Base-by-base conservation (phyloP, 2,329 filamentous ascomycete genomes). In the Aulographum hederae region DNA sequence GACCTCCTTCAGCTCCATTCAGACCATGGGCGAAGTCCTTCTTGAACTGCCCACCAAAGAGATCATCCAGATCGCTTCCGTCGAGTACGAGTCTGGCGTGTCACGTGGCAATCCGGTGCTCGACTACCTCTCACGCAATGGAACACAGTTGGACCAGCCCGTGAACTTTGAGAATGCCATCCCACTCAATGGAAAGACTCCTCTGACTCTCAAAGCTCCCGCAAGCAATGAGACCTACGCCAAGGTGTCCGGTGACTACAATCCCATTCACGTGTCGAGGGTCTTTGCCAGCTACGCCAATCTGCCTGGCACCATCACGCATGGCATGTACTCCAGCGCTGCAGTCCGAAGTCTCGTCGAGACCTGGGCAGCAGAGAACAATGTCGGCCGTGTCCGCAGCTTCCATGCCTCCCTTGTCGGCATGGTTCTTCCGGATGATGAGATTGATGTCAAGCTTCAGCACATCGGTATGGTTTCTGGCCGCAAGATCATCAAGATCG, bases 311-410 rank as follows among this genome's bases (percentile, higher is more conserved):
- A 98, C 89, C 28, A 98, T 98, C 48, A 98, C 89, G 2, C 89
- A 98, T 52, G 89, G 89, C 51, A 98, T 98, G 89, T 98, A 95
- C 66, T 91, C 86, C 2, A 95, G 86, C 56, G 89, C 89, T 41
- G 81, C 89, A 23, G 89, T 98, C 18, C 78, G 91, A 46, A 92
- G 84, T 51, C 64, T 98, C 32, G 85, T 98, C 5, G 89, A 98
- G 65, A 98, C 84, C 0, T 98, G 89, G 89, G 89, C 91, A 32
- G 89, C 86, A 1, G 91, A 98, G 63, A 98, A 98, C 66, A 89
- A 98, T 51, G 76, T 95, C 45, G 86, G 89, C 28, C 86, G 89
- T 46, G 86, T 98, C 32, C 77, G 89, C 47, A 94, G 86, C 59
- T 98, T 94, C 71, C 84, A 94, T 48, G 89, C 85, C 39, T 86